Evolutionary conservation across 2,329 filamentous ascomycete genomes (phyloP).

Genomic region (Rosellinia necatrix): DNA sequence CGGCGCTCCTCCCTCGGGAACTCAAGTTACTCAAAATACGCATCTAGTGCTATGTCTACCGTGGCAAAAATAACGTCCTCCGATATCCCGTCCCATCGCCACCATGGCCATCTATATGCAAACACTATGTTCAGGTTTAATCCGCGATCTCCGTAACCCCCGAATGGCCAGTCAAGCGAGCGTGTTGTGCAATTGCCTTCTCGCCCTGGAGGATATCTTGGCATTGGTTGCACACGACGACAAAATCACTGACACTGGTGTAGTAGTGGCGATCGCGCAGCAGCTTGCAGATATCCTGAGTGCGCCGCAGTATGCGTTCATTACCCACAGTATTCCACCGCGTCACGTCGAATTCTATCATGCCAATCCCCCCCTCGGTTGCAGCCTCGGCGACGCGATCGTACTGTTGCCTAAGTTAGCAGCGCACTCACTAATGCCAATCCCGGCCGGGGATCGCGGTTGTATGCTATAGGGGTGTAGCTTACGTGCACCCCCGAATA

Average conservation of each 20-base stretch:
- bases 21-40: no score
- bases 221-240: slow-evolving; percentile 76
- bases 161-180: slow-evolving; percentile 62
- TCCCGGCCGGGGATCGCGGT: background rate
- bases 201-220: slow-evolving; percentile 71
- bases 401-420: slow-evolving; percentile 19
- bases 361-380: slow-evolving; percentile 59
- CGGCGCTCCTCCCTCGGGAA: no score
- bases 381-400: slow-evolving; percentile 74
- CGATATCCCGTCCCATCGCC: no score
- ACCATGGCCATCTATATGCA: background rate
- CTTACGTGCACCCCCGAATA: slow-evolving; percentile 29
- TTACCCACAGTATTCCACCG: slow-evolving; percentile 57
- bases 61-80: no score
- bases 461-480: background rate
- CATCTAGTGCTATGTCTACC: no score
- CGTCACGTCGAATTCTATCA: slow-evolving; percentile 71
- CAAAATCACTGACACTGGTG: slow-evolving; percentile 83
- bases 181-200: slow-evolving; percentile 65
- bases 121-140: slow-evolving; percentile 1
- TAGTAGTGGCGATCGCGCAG: slow-evolving; percentile 78
- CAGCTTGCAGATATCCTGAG: slow-evolving; percentile 66
- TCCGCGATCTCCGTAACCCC: slow-evolving; percentile 58
- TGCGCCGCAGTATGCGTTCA: slow-evolving; percentile 72
- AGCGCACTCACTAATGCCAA: no score